phyloP scores from a whole-genome alignment of 371 early-diverging fungal species.

The Batkoa obscura region DNA sequence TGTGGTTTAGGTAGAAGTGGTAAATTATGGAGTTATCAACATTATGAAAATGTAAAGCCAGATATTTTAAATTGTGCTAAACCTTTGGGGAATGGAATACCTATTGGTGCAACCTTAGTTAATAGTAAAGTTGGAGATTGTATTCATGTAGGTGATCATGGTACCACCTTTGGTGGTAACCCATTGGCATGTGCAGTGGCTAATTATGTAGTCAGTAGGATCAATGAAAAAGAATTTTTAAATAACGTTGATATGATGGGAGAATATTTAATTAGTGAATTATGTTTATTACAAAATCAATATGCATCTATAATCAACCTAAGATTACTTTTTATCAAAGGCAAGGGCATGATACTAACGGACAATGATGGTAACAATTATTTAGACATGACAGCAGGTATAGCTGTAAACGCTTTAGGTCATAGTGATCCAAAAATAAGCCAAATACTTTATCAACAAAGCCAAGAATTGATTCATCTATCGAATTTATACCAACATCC shows the following conservation, averaged over 20 bases:
- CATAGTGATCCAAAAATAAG: constrained; percentile 55
- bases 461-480: constrained; percentile 47
- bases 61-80: constrained; percentile 89
- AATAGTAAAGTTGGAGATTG: constrained; percentile 47
- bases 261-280: constrained; percentile 23
- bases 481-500: constrained; percentile 71
- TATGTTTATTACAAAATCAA: constrained; percentile 25
- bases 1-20: constrained; percentile 87
- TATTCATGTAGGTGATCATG: constrained; percentile 76
- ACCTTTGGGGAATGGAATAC: constrained; percentile 87
- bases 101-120: constrained; percentile 82
- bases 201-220: constrained; percentile 39
- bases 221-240: constrained; percentile 47
- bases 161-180: constrained; percentile 92
- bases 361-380: constrained; percentile 20
- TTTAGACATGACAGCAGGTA: constrained; percentile 75
- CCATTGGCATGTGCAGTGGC: constrained; percentile 71
- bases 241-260: constrained; percentile 37
- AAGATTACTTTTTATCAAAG: no score
- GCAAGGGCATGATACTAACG: no score
- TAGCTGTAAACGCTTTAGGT: constrained; percentile 78
- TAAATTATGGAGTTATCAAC: constrained; percentile 68
- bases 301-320: constrained; percentile 5
- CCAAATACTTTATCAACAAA: constrained; percentile 53
- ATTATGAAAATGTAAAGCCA: constrained; percentile 45